Evolutionary conservation across 2,329 filamentous ascomycete genomes (phyloP), one percentile per base, ranked within the genome.

Genomic region (Fusarium sp.): DNA sequence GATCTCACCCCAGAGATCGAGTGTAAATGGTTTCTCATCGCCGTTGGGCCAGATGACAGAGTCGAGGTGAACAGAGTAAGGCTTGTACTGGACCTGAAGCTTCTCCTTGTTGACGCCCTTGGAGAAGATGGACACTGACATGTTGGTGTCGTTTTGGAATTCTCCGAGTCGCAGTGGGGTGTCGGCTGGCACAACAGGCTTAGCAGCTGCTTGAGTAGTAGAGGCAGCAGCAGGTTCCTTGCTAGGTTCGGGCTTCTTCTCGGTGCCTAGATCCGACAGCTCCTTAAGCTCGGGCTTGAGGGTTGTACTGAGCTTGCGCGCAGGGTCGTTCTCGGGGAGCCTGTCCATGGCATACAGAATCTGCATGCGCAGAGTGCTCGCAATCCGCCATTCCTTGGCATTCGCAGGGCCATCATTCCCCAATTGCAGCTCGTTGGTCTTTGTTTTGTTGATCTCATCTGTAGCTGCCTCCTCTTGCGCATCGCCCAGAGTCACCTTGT

Each of bases 1-100:
- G 72, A 97, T 89, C 11, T 85, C 77, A 15, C 86, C 88, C 77
- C 86, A 94, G 5, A 95, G 87, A 7, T 92, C 67, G 5, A 86
- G 89, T 19, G 89, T 85, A 43, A 94, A 84, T 1, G 84, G 85
- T 74, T 88, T 90, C 63, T 88, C 84, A 69, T 87, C 92, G 42
- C 87, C 84, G 31, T 72, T 79, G 2, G 80, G 80, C 38, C 79
- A 79, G 19, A 79, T 65, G 10, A 81, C 36, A 2, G 73, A 66
- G 38, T 78, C 60, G 1, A 81, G 58, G 0, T 61, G 64, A 7
- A 80, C 78, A 6, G 67, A 69, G 2, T 54, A 64, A 1, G 75
- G 67, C 2, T 59, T 58, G 50, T 78, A 81, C 9, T 80, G 72
- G 5, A 85, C 78, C 38, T 77, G 57, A 26, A 86, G 78, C 43